Base-by-base conservation (phyloP, 225 moss, liverwort and hornwort genomes). In the Polytrichum commune region DNA sequence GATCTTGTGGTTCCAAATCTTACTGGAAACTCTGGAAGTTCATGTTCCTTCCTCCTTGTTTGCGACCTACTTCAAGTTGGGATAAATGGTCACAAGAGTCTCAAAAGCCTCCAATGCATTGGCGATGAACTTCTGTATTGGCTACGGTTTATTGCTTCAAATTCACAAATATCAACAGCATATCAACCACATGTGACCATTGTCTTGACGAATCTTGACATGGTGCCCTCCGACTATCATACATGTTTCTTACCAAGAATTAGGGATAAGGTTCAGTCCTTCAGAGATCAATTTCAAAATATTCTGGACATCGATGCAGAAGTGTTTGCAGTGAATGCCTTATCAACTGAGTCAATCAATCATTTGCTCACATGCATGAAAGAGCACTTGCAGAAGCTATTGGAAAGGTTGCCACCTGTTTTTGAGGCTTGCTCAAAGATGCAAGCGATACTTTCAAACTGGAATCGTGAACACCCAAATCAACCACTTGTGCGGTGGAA, bases 1-100 rank as follows among this genome's bases (percentile, higher is more conserved):
- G 80, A 87, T 18, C 65, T 80, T 58, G 32, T 87, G 60, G 73
- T 83, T 61, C 86, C 83, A 1, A 80, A 83, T 54, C 27, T 57
- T 16, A 57, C 18, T 23, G 57, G 55, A 5, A 57, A 27, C 33
- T 35, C 35, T 35, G 71, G 77, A 13, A 66, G 78, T 32, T 63
- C 73, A 3, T 83, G 80, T 33, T 18, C 64, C 27, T 87, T 80
- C 33, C 53, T 81, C 0, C 24, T 87, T 20, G 5, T 87, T 4
- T 87, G 55, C 71, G 9, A 35, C 35, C 35, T 35, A 9, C 35
- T 35, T 35, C 35, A 35, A 35, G 9, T 35, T 9, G 35, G 35
- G 0, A 35, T 35, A 35, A 63, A 71, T 69, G 69, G 70, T 0
- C 27, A 29, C 4, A 26, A 69, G 10, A 5, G 65, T 64, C 24